Conservation (phyloP, 2,329 filamentous ascomycete species). For the Colletotrichum higginsianum region DNA sequence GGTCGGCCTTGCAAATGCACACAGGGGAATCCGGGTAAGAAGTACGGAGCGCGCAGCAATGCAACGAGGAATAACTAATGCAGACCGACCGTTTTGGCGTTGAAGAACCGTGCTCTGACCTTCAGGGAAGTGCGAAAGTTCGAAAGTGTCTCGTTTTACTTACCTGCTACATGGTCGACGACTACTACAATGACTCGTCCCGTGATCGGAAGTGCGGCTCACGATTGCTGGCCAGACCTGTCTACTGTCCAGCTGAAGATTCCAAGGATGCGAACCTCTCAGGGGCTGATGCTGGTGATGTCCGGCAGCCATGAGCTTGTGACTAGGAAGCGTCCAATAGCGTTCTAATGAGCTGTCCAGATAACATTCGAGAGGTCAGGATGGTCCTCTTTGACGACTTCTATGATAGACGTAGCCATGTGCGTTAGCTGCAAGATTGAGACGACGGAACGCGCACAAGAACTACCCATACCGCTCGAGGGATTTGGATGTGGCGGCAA, state of each 20-base stretch:
- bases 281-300: conserved; percentile 4
- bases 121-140: conserved; percentile 13
- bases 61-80: conserved; percentile 25
- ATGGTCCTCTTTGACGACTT: background rate
- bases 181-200: conserved; percentile 27
- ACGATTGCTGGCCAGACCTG: conserved; percentile 14
- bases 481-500: background rate
- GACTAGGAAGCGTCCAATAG: conserved; percentile 3
- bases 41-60: conserved; percentile 1
- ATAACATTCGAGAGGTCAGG: background rate
- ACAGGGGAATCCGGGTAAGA: conserved; percentile 30
- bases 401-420: conserved; percentile 5
- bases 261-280: background rate
- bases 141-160: conserved; percentile 15
- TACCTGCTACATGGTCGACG: background rate
- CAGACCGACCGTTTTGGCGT: conserved; percentile 1
- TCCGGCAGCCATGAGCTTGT: background rate
- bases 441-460: background rate
- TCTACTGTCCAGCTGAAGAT: conserved; percentile 11
- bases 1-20: conserved; percentile 27
- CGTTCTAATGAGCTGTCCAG: background rate
- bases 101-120: conserved; percentile 26
- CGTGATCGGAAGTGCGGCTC: conserved; percentile 7
- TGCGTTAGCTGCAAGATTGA: background rate
- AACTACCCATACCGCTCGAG: conserved; percentile 3